Percentiles rank a stretch among this genome's conserved stretches.
Evolutionary conservation across 2,329 filamentous ascomycete species (phyloP).

Genomic region (Fusarium proliferatum): DNA sequence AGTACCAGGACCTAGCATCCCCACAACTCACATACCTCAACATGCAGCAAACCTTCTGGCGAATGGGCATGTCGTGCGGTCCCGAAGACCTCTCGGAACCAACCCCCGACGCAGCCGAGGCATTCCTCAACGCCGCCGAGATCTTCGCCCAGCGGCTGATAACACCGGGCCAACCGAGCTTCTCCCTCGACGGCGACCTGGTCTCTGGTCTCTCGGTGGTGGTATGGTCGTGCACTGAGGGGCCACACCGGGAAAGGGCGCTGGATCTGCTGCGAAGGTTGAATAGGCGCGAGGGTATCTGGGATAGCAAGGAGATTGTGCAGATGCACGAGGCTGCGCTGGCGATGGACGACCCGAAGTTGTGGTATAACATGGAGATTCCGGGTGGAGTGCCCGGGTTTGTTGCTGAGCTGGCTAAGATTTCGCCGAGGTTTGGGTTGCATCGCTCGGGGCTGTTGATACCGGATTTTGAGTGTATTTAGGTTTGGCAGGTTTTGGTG

Average conservation of each 20-base stretch:
- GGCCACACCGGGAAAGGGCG: background rate
- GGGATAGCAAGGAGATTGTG: constrained; percentile 38
- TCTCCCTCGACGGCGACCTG: constrained; percentile 21
- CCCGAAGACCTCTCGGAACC: background rate
- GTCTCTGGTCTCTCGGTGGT: constrained; percentile 22
- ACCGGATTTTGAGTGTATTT: background rate
- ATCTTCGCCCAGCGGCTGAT: background rate
- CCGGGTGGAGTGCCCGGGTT: constrained; percentile 19
- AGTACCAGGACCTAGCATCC: background rate
- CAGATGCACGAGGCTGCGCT: constrained; percentile 33
- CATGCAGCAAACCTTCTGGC: constrained; percentile 27
- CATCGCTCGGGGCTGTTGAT: background rate
- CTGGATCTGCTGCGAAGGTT: constrained; percentile 26
- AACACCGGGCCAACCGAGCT: constrained; percentile 6
- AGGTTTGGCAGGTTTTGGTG: background rate
- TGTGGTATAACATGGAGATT: constrained; percentile 12
- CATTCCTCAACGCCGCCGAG: constrained; percentile 17
- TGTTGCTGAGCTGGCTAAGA: constrained; percentile 8
- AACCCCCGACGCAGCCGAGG: background rate
- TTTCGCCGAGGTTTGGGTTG: background rate
- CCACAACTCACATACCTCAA: constrained; percentile 12
- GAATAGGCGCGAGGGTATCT: constrained; percentile 35
- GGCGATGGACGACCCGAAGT: background rate
- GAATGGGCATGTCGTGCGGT: background rate
- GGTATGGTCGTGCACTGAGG: background rate